Percentiles rank a stretch among this genome's conserved stretches.
These are phyloP conservation scores for Sclerotinia borealis DNA, from an alignment of 2,329 filamentous ascomycete species.

Conservation along the genomic window DNA sequence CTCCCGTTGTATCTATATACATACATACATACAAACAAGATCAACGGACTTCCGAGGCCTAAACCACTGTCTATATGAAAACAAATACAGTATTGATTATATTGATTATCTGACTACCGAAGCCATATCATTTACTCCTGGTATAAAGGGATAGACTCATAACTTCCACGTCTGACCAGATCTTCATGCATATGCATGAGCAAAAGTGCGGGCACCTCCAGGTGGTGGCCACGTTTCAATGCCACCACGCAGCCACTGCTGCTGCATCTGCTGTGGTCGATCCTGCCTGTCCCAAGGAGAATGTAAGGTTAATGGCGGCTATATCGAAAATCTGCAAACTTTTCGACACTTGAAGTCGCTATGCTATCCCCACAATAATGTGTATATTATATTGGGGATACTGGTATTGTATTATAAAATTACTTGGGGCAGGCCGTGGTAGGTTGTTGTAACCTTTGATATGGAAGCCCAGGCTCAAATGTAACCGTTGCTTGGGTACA, in stretches of 20 bases:
- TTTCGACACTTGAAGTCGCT: neutral
- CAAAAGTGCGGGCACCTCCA: neutral
- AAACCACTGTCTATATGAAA: neutral
- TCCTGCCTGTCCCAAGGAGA: too few species aligned
- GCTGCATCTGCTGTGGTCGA: neutral
- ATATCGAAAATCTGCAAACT: neutral
- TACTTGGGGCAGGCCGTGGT: neutral
- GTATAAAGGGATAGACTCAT: neutral
- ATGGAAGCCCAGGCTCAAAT: neutral
- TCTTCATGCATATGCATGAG: neutral
- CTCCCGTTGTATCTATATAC: neutral
- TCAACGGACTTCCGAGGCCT: neutral
- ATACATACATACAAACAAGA: neutral
- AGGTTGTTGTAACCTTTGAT: neutral
- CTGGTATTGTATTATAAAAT: too few species aligned
- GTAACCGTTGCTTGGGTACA: neutral
- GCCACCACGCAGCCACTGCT: neutral
- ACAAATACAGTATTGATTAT: neutral
- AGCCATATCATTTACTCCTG: neutral
- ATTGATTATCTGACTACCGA: neutral
- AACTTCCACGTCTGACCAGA: neutral
- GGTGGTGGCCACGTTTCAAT: constrained; percentile 1
- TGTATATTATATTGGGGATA: too few species aligned
- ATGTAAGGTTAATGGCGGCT: too few species aligned
- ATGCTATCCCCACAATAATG: neutral